Percentiles rank a stretch among this genome's conserved stretches.
phyloP scores from a whole-genome alignment of 2,329 filamentous ascomycete species.

The Orbilia blumenaviensis region DNA sequence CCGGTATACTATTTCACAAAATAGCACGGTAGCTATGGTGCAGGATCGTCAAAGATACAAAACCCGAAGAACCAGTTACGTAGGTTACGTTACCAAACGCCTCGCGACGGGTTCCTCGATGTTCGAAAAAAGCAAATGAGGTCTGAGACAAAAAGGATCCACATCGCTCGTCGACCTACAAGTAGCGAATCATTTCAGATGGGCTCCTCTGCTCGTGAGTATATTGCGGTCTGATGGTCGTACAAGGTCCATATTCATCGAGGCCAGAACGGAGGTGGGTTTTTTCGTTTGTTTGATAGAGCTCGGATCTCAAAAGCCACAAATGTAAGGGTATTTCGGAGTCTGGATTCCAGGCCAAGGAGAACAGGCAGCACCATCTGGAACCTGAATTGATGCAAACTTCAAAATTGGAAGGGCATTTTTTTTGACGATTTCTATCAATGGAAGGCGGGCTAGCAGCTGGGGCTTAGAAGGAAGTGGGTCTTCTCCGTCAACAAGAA shows the following conservation, averaged over 20 bases:
- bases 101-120: neutral
- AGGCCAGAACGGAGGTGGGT: neutral
- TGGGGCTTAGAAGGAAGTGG: slow-evolving; percentile 17
- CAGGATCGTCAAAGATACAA: neutral
- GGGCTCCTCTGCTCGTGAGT: neutral
- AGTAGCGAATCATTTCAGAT: neutral
- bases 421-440: neutral
- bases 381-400: neutral
- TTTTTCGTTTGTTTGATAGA: neutral
- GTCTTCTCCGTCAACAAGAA: slow-evolving; percentile 43
- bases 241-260: neutral
- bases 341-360: neutral
- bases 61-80: neutral
- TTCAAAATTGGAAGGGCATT: neutral
- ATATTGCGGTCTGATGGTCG: slow-evolving; percentile 11
- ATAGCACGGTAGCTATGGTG: neutral
- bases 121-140: neutral
- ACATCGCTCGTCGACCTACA: neutral
- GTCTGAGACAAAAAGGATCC: neutral
- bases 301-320: neutral
- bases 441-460: neutral
- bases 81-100: neutral
- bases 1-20: neutral
- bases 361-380: neutral
- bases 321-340: neutral